Base-by-base conservation (phyloP, 2,329 filamentous ascomycete species). In the Stromatinia cepivora region DNA sequence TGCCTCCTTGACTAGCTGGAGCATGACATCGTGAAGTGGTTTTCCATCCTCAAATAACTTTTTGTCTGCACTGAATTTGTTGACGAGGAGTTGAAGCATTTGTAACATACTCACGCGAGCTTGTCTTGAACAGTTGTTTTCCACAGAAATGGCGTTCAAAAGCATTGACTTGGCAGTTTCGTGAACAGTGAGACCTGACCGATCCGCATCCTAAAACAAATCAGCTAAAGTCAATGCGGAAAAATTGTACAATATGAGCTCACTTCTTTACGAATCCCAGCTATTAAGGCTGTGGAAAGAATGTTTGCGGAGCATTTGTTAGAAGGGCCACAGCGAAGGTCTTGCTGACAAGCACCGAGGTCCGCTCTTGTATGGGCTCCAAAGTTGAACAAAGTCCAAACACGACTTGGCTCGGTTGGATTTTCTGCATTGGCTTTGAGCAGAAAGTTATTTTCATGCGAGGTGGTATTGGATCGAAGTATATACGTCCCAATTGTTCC, bases 71-170 rank as follows among this genome's bases (percentile, higher is more conserved):
- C 66, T 64, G 36, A 76, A 79, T 50, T 79, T 79, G 62, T 77
- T 78, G 17, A 79, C 69, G 0, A 77, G 58, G 6, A 79, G 66
- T 53, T 78, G 76, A 3, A 77, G 53, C 36, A 74, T 70, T 34
- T 69, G 72, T 6, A 77, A 62, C 63, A 77, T 75, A 15, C 74
- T 71, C 2, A 72, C 69, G 10, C 70, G 72, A n/a, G 70, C 69
- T 25, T 71, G 61, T 25, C 56, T 67, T 11, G 74, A 71, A 50
- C 71, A 63, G 3, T 70, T 39, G 22, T 56, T 70, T 7, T 71
- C 28, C 4, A 67, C 45, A 13, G 70, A 71, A 45, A 74, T 67
- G 0, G 73, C 71, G 58, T 74, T 75, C 17, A 58, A 45, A 25
- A 77, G 71, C 74, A 77, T 77, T 2, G 70, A 52, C 4, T 67